Evolutionary conservation across 179 eudicot genomes (phyloP), one percentile per base, ranked within the genome.

Genomic region (Drosera spatulata): DNA sequence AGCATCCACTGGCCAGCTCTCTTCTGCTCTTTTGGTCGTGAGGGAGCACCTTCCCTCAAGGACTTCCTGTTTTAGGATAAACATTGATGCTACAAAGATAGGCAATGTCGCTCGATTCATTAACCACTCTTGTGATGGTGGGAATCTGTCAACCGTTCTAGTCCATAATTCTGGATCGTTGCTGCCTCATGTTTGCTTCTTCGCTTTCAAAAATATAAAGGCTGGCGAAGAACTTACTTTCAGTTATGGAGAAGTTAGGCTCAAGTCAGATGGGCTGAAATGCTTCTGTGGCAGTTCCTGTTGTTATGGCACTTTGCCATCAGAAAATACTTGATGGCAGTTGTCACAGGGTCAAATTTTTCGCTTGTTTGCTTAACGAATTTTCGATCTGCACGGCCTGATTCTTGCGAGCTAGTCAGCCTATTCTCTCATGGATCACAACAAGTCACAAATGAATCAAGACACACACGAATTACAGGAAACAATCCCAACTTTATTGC

Each of bases 121-220:
- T 48, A 93, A 93, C 71, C 99, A 93, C 73, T 82, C 96, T 13
- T 88, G 99, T 63, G 93, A 86, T 61, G 99, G 96, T 10, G 96
- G 98, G 10, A 88, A 88, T 64, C 74, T 91, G 33, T 78, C 75
- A 41, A 77, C 83, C 0, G 75, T 71, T 12, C 53, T 88, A n/a
- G 79, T 88, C 48, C 78, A 91, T 74, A 82, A 74, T 58, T 79
- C 86, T n/a, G 95, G 98, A 40, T 75, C 82, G 64, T 64, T 84
- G 57, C 52, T 91, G 39, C 96, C 98, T 42, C 81, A 87, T 44
- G 69, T 91, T 46, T 88, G 87, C 76, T 82, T 88, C 73, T 85
- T 85, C 39, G 72, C 96, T 58, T 71, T 79, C 9, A 71, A 79
- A 62, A 95, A 82, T 71, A 73, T 93, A 60, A 64, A 61, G 51